phyloP scores from a whole-genome alignment of 2,329 filamentous ascomycete genomes.

The Rutstroemia sp. region DNA sequence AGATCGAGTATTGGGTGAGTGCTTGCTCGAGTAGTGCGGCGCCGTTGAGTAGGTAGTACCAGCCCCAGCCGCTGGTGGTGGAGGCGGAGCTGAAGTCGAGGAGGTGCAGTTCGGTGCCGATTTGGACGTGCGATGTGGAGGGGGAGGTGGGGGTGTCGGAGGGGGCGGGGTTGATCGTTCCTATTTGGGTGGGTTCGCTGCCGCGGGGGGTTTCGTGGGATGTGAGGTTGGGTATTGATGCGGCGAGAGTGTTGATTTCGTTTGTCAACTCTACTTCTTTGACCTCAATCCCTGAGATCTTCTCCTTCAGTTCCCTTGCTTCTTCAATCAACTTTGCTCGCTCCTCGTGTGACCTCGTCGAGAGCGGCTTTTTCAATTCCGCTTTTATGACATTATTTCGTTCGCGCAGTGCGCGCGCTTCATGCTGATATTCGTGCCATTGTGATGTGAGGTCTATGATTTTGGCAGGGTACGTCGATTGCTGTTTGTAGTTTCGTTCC shows the following conservation, averaged over 20 bases:
- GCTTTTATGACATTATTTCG: constrained; percentile 57
- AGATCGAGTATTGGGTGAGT: constrained; percentile 77
- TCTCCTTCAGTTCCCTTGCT: constrained; percentile 56
- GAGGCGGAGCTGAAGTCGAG: constrained; percentile 81
- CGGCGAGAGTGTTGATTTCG: constrained; percentile 68
- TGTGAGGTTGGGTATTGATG: constrained; percentile 81
- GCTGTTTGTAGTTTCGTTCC: constrained; percentile 70
- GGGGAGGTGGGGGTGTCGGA: constrained; percentile 32
- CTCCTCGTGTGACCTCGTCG: constrained; percentile 38
- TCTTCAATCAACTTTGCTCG: constrained; percentile 46
- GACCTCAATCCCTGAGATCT: constrained; percentile 52
- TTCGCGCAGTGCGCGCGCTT: constrained; percentile 55
- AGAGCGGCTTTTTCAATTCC: constrained; percentile 46
- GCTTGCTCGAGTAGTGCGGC: constrained; percentile 93
- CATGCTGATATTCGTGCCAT: constrained; percentile 53
- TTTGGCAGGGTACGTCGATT: constrained; percentile 45
- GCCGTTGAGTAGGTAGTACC: constrained; percentile 93
- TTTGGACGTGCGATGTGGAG: constrained; percentile 69
- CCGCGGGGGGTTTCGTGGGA: constrained; percentile 68
- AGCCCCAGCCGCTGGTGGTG: constrained; percentile 88
- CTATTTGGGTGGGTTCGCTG: constrained; percentile 55
- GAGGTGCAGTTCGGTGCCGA: constrained; percentile 80
- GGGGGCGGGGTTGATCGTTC: constrained; percentile 71
- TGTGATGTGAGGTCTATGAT: constrained; percentile 50
- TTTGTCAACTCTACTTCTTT: constrained; percentile 50